Base-by-base conservation (phyloP, 495 filamentous ascomycete genomes). In the Podospora anserina region DNA sequence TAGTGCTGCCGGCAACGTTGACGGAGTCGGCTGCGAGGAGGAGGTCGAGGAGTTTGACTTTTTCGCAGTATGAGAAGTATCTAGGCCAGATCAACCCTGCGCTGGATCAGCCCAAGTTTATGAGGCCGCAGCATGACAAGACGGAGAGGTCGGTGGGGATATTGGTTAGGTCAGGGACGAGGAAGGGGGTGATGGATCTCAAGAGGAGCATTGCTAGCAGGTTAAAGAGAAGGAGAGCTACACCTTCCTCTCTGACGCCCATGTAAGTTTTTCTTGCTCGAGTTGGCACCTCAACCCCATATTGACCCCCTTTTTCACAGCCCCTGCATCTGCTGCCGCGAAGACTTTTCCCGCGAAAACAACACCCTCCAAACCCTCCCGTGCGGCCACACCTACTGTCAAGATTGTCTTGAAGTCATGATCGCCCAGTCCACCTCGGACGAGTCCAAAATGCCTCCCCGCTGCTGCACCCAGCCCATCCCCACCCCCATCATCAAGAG, bases 401-500 rank as follows among this genome's bases (percentile, higher is more conserved):
- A 75, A 13, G 66, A 72, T 49, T 88, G 85, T 68, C 74, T 88
- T 15, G 75, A 77, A 58, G 71, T 82, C 59, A 77, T 88, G 71
- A 77, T 87, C 66, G 78, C 76, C 11, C 85, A 86, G 70, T 84
- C 84, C 26, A 80, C 76, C 5, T 72, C 70, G 2, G 82, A 86
- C 68, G 85, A 87, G 73, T 79, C 78, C 64, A 84, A 81, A 62
- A 85, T 87, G 80, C 86, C 86, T 5, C 86, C 87, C 0, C 76
- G 82, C 28, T 88, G 87, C 71, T 88, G 87, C 70, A 78, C 82
- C n/a, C 79, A 81, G 66, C 83, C 86, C 2, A 83, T 88, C 28
- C 83, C 87, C 13, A 76, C 76, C 49, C 39, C 76, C 5, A 77
- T 83, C 56, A 77, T 89, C 68, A 84, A 85, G 73, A 70, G 73